Evolutionary conservation across 352 stramenopile genomes (phyloP), one percentile per base, ranked within the genome.

Genomic region (Phytophthora agathidicida): DNA sequence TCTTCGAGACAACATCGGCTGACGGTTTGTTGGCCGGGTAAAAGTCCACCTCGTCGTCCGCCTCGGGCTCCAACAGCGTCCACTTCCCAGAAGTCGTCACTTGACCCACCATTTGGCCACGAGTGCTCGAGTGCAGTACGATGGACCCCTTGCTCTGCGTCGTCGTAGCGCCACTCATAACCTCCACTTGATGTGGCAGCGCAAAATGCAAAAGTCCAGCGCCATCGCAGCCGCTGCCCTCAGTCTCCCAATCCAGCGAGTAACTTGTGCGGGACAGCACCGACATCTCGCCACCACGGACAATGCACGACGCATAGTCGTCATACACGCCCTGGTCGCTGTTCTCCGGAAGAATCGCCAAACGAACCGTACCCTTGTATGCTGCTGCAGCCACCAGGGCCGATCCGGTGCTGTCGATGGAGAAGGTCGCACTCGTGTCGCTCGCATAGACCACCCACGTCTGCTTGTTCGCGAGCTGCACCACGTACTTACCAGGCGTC

Each of bases 391-490:
- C 74, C 17, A 65, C 60, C 22, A 83, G 43, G 0, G 66, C 68
- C 35, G 57, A 59, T 20, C 66, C 61, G 6, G 59, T 71, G 50
- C 56, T 66, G 17, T 77, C 70, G n/a, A 71, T 43, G 9, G 51
- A 71, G 47, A 80, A 75, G 5, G 39, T 58, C 22, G 24, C 33
- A 4, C 60, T 65, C 17, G 52, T 32, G 19, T 56, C 52, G 43
- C 59, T 77, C 1, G 71, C 44, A 50, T 75, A 88, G 42, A 86
- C 54, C 19, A 88, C 74, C 78, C 78, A 88, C 33, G 58, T 82
- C 57, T 83, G 73, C 14, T 71, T 73, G 60, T 86, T 88, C 52
- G 51, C 61, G 17, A 86, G 48, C 47, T 73, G 45, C 3, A 86
- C 38, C 13, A 77, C 37, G 37, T 74, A 80, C 57, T 85, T 86